A percentile compares a stretch with the other conserved stretches of the same genome.
These are phyloP conservation scores for Antrodiella citrinella DNA, from an alignment of 768 basidiomycete species.

Conservation along the genomic window DNA sequence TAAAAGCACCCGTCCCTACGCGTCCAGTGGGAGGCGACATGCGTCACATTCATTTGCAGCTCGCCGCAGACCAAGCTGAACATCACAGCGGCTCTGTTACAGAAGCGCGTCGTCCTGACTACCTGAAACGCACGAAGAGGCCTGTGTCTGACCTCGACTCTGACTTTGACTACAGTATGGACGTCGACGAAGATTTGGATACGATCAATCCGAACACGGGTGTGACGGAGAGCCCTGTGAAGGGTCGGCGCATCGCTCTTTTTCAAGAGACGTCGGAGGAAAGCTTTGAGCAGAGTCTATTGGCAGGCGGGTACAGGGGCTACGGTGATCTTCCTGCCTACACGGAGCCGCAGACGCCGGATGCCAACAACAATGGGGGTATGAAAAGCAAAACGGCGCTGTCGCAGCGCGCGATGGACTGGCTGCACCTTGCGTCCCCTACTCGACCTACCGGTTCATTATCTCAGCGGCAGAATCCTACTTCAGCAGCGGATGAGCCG, in stretches of 20 bases:
- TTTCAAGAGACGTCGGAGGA: constrained; percentile 81
- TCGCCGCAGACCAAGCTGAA: constrained; percentile 44
- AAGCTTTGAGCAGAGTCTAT: constrained; percentile 78
- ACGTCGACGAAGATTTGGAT: constrained; percentile 22
- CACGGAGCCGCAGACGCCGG: constrained; percentile 20
- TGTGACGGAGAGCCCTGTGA: constrained; percentile 61
- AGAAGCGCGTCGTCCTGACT: constrained; percentile 64
- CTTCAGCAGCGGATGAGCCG: constrained; percentile 17
- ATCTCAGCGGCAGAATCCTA: too few species aligned
- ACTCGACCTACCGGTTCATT: constrained; percentile 38
- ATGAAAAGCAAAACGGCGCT: constrained; percentile 8
- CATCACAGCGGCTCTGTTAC: too few species aligned
- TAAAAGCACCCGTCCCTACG: constrained; percentile 19
- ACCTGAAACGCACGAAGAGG: constrained; percentile 54
- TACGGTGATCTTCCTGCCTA: constrained; percentile 37
- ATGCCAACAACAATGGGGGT: too few species aligned
- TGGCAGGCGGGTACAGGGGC: constrained; percentile 73
- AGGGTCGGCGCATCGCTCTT: constrained; percentile 63
- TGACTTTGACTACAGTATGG: constrained; percentile 27
- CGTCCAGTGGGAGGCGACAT: constrained; percentile 43
- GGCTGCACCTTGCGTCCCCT: constrained; percentile 34
- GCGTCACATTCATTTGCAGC: constrained; percentile 48
- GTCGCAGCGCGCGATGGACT: constrained; percentile 49
- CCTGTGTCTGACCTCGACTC: constrained; percentile 34
- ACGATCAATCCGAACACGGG: too few species aligned